Evolutionary conservation across 225 moss, liverwort and hornwort genomes (phyloP), one percentile per base, ranked within the genome.

Genomic region (Polytrichum commune): DNA sequence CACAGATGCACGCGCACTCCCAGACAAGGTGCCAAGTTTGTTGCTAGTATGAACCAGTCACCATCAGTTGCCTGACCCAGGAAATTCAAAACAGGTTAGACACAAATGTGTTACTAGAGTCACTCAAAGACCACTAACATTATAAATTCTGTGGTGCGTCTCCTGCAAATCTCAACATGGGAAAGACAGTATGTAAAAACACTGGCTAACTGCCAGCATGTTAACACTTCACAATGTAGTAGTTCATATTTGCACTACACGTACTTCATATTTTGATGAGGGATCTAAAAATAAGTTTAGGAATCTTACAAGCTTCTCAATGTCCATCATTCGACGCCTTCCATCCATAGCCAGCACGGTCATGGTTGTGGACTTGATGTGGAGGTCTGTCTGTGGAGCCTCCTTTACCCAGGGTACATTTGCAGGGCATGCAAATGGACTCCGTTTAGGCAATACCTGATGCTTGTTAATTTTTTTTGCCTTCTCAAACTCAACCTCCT

Each of bases 271-370:
- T 46, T 46, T 13, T 46, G 46, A 13, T 16, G 16, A 46, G 46
- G 35, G 46, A 46, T 16, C 46, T 46, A 16, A 46, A 46, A 16
- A 16, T 46, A 46, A 46, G 16, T 58, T 20, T 6, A 58, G 32
- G 54, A 38, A 23, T 64, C 83, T 84, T 80, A 95, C 98, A 90
- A 93, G 90, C 73, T 85, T 83, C 75, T 88, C 82, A 72, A 99
- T 93, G 81, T 99, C 86, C 87, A 99, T 82, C 79, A 95, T 89
- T 58, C 98, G 88, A 71, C 98, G 92, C 64, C 91, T 93, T 78
- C 98, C 98, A 82, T 99, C 98, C 98, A 99, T 99, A 19, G 93
- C 98, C 62, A 99, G 93, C 66, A 99, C 87, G 26, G 98, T 99
- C 84, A 99, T 84, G 53, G 88, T 90, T 64, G 90, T 88, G 33